Conservation (phyloP, 192 early-diverging fungal species). For the Umbelopsis ramanniana region DNA sequence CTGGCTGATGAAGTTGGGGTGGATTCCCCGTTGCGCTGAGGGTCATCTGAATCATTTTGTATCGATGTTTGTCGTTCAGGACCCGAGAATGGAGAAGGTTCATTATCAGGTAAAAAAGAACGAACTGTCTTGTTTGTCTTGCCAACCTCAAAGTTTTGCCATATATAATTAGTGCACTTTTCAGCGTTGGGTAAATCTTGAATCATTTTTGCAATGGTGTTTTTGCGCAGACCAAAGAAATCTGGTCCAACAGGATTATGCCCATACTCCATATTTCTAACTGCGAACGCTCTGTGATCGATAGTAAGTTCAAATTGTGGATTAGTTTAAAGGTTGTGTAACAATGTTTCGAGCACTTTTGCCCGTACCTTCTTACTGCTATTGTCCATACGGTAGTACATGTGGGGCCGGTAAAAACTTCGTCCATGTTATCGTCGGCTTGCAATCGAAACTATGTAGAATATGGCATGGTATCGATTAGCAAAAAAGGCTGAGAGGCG, state of each 20-base stretch:
- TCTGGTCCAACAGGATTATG: conserved; percentile 88
- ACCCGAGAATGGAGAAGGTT: not conserved
- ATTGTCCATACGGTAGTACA: conserved; percentile 89
- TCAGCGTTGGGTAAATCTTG: conserved; percentile 85
- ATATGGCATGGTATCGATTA: not conserved
- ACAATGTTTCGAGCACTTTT: not conserved
- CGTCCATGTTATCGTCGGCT: conserved; percentile 78
- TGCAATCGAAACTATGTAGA: conserved; percentile 75
- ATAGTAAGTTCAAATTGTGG: not conserved
- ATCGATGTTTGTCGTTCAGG: not conserved
- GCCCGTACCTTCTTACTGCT: conserved; percentile 62
- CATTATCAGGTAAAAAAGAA: not conserved
- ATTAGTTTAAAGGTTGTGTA: not conserved
- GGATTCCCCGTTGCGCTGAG: not conserved
- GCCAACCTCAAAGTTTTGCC: conserved; percentile 64
- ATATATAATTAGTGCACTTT: conserved; percentile 75
- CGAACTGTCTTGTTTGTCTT: conserved; percentile 21
- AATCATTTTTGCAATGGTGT: conserved; percentile 85
- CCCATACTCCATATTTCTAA: conserved; percentile 78
- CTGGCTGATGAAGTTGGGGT: not conserved
- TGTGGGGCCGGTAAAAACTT: conserved; percentile 70
- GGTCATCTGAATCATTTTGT: not conserved
- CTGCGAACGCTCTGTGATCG: conserved; percentile 65
- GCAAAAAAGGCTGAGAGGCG: not conserved
- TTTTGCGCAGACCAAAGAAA: conserved; percentile 88